Percentiles rank a stretch among this genome's conserved stretches.
These are phyloP conservation scores for Stachybotrys elegans DNA, from an alignment of 2,329 filamentous ascomycete species.

Conservation along the genomic window DNA sequence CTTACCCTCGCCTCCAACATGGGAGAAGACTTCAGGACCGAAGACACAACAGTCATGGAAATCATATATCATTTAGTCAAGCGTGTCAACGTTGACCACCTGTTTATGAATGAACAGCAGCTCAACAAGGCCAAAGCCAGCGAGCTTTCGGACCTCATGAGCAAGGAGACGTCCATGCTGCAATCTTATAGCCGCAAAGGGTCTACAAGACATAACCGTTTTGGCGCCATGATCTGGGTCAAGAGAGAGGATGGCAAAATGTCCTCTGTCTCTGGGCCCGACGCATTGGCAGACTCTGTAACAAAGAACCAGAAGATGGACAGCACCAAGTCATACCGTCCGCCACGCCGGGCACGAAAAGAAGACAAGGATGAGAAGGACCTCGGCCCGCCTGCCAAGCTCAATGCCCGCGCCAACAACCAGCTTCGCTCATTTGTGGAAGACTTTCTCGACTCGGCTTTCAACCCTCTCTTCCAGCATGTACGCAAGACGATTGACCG, in stretches of 20 bases:
- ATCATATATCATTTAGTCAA: slow-evolving; percentile 91
- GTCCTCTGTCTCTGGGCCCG: slow-evolving; percentile 83
- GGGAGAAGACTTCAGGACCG: slow-evolving; percentile 84
- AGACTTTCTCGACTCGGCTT: slow-evolving; percentile 90
- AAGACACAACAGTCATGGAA: slow-evolving; percentile 87
- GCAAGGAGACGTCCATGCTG: slow-evolving; percentile 79
- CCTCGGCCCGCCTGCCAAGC: slow-evolving; percentile 65
- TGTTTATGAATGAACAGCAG: slow-evolving; percentile 80
- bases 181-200: slow-evolving; percentile 71
- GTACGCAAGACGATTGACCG: slow-evolving; percentile 85
- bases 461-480: slow-evolving; percentile 85
- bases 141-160: slow-evolving; percentile 70
- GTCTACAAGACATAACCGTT: slow-evolving; percentile 85
- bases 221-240: slow-evolving; percentile 97
- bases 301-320: slow-evolving; percentile 85
- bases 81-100: slow-evolving; percentile 73
- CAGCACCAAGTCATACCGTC: slow-evolving; percentile 82
- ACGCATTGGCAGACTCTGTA: slow-evolving; percentile 69
- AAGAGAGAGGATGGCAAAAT: slow-evolving; percentile 81
- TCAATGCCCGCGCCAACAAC: slow-evolving; percentile 69
- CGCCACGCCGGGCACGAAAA: slow-evolving; percentile 60
- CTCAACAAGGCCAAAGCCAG: slow-evolving; percentile 62
- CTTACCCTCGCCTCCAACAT: slow-evolving; percentile 88
- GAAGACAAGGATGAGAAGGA: slow-evolving; percentile 64
- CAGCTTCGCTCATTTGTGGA: slow-evolving; percentile 79